Base-by-base conservation (phyloP, 495 filamentous ascomycete species). In the Parathielavia appendiculata region DNA sequence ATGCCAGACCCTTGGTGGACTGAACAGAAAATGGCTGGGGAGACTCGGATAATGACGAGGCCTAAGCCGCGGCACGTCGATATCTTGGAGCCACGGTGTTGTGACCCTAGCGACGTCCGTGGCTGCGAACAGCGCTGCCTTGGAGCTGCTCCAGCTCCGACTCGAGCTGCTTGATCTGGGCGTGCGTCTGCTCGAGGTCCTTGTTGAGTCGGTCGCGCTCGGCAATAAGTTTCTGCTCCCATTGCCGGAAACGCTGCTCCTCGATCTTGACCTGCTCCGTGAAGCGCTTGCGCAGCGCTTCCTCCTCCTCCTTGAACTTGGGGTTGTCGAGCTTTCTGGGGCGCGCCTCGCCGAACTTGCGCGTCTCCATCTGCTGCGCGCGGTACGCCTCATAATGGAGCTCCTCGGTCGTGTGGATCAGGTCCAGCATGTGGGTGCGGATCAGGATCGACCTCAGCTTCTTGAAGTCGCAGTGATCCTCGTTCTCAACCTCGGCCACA, bases 391-490 rank as follows among this genome's bases (percentile, higher is more conserved):
- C 93, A 79, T 98, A 98, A 81, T 98, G 93, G 63, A 88, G 85
- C 79, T 98, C 93, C 78, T 98, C 93, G 58, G 93, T 97, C 49
- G 93, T 98, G 83, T 97, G 95, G 73, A 98, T 98, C 46, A 98
- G 86, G 69, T 98, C 93, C 59, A 98, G 85, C 93, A 98, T 98
- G 80, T 98, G 93, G n/a, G 95, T 98, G 68, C 93, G 91, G 79
- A 98, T 97, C 61, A 98, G 81, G 68, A 97, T 97, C 19, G 91
- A 95, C 63, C 93, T 92, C 59, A 98, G 87, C 80, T 98, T 98
- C 88, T 98, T 98, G 79, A 98, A 98, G 77, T 98, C 93, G 76
- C 93, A 98, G 85, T 98, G 93, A 61, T 97, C 93, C 74, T 98
- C 93, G 73, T 98, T 97, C 83, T 98, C 93, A 51, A 98, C 93